Evolutionary conservation across 1,284 basidiomycete genomes (phyloP).

Genomic region (Meripilus lineatus): DNA sequence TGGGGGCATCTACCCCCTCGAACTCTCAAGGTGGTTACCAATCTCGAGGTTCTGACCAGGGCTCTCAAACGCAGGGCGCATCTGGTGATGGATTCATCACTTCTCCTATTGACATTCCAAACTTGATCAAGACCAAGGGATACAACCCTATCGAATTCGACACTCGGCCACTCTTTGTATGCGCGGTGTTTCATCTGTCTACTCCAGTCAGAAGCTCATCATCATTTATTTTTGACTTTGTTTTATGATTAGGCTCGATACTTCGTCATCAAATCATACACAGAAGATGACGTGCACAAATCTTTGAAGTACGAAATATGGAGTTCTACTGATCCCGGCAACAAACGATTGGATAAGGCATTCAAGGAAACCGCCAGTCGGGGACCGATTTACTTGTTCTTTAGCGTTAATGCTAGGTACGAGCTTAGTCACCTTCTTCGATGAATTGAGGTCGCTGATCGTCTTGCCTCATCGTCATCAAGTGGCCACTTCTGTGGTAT

Average conservation of each 20-base stretch:
- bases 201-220: constrained; percentile 7
- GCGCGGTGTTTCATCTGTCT: constrained; percentile 25
- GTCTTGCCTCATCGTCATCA: neutral
- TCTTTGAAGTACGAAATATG: constrained; percentile 95
- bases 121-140: constrained; percentile 81
- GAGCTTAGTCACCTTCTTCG: constrained; percentile 10
- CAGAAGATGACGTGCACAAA: constrained; percentile 97
- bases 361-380: constrained; percentile 85
- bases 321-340: constrained; percentile 94
- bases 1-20: constrained; percentile 32
- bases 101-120: constrained; percentile 80
- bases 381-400: constrained; percentile 93
- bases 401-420: constrained; percentile 89
- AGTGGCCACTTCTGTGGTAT: constrained; percentile 96
- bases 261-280: constrained; percentile 98
- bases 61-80: constrained; percentile 19
- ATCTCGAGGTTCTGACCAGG: constrained; percentile 26
- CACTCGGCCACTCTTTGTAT: constrained; percentile 69
- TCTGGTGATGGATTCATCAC: constrained; percentile 34
- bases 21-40: constrained; percentile 17
- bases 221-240: no score
- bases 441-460: no score
- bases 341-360: constrained; percentile 92
- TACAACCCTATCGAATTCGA: constrained; percentile 90
- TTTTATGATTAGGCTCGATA: constrained; percentile 67